phyloP scores from a whole-genome alignment of 345 rosid species.

The Crucihimalaya himalaica region DNA sequence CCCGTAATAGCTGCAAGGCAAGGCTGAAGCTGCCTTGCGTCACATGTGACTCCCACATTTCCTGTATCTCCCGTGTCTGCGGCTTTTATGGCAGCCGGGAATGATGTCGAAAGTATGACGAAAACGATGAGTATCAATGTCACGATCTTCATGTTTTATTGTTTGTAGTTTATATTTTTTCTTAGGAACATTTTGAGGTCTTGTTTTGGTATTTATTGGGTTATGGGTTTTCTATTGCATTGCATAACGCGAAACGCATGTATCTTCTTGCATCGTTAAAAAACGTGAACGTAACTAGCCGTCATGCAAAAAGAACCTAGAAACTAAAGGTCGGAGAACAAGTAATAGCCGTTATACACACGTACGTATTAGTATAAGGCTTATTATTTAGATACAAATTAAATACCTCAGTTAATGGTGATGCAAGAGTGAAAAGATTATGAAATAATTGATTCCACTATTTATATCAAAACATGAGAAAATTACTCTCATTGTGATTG shows the following conservation, averaged over 20 bases:
- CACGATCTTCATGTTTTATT: conserved; percentile 29
- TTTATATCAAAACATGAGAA: too few relatives aligned
- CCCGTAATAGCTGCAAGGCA: conserved; percentile 48
- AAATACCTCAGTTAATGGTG: too few relatives aligned
- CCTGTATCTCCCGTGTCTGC: conserved; percentile 1
- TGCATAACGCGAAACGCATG: conserved; percentile 28
- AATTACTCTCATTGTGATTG: too few relatives aligned
- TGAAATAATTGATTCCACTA: too few relatives aligned
- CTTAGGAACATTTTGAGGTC: conserved; percentile 1
- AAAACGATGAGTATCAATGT: background rate
- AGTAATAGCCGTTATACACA: background rate
- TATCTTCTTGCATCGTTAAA: background rate
- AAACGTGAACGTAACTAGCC: conserved; percentile 36
- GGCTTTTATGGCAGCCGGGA: conserved; percentile 19
- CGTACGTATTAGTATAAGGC: background rate
- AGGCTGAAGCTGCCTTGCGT: conserved; percentile 53
- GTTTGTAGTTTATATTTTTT: background rate
- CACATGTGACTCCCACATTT: conserved; percentile 51
- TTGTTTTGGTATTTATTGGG: conserved; percentile 28
- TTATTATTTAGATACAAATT: background rate
- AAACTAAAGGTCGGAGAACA: background rate
- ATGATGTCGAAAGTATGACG: conserved; percentile 24
- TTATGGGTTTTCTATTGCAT: background rate
- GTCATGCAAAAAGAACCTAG: conserved; percentile 33
- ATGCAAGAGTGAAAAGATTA: too few relatives aligned